Evolutionary conservation across 768 basidiomycete species (phyloP).

Genomic region (Lentinula sp.): DNA sequence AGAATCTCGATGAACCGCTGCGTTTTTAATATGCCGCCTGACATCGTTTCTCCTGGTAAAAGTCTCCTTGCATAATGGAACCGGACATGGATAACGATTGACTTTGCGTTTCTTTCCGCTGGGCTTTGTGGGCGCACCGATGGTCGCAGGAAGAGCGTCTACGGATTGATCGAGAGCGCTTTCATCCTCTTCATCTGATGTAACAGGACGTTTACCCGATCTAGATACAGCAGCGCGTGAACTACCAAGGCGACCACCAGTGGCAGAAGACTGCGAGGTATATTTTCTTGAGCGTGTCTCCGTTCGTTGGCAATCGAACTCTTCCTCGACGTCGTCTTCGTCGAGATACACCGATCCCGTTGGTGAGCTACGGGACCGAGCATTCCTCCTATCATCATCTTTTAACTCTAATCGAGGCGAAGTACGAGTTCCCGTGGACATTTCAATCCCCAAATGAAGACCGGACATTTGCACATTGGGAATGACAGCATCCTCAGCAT

Average conservation of each 20-base stretch:
- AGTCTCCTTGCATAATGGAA: slow-evolving; percentile 10
- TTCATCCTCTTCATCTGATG: slow-evolving; percentile 1
- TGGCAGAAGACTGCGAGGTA: not conserved
- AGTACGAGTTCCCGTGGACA: not conserved
- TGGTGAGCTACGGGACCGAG: not conserved
- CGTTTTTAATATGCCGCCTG: slow-evolving; percentile 8
- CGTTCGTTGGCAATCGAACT: not conserved
- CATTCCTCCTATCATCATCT: not conserved
- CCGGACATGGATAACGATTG: slow-evolving; percentile 10
- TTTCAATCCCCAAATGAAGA: not conserved
- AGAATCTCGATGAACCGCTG: slow-evolving; percentile 10
- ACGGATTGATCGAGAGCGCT: not conserved
- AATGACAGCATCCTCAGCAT: not conserved
- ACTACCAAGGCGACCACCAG: not conserved
- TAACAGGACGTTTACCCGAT: not conserved
- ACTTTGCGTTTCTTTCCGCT: slow-evolving; percentile 11
- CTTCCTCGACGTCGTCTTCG: not conserved
- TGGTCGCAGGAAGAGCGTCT: not conserved
- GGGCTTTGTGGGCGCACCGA: not conserved
- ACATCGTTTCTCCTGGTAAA: slow-evolving; percentile 14
- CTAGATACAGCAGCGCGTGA: not conserved
- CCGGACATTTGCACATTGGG: slow-evolving; percentile 1
- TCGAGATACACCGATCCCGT: not conserved
- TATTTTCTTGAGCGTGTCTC: not conserved
- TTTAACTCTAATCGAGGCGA: not conserved